Evolutionary conservation across 495 filamentous ascomycete genomes (phyloP), one percentile per base, ranked within the genome.

Genomic region (Xylaria venustula): DNA sequence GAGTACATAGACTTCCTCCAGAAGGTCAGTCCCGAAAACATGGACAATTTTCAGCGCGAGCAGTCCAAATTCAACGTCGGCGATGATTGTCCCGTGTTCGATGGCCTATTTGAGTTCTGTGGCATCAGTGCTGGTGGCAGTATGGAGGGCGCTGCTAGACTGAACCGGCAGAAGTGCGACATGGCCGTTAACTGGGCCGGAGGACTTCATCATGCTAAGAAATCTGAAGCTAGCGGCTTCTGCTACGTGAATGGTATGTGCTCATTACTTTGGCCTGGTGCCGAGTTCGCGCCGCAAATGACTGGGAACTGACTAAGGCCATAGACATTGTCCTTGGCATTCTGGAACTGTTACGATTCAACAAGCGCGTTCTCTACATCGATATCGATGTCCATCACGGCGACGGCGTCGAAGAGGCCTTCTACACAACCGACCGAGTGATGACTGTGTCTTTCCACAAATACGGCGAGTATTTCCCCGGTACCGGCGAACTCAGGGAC

Each of bases 391-490:
- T 98, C 17, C 94, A 98, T 74, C 94, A 98, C 67, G 94, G 94
- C 41, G 94, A 98, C 71, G 94, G 94, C 61, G 94, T 98, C 22
- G 94, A 98, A 73, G 93, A 98, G 69, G 94, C 94, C 7, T 98
- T 98, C 67, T 96, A 95, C 70, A 94, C 92, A 19, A 98, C 94
- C 15, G 93, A 98, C 76, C 87, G 94, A 66, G 94, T 98, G 69
- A 97, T 98, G 93, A 98, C 95, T 0, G 88, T 92, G 40, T 96
- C 92, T 15, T 98, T 98, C 75, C 94, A 98, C 79, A 98, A 98
- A 67, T 98, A 97, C 75, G 94, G 95, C 73, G 94, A 98, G 69
- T 98, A 97, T 73, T 98, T 98, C 74, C 94, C 94, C 6, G 95
- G 95, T 56, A 98, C 94, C 2, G 94, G 94, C 65, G 93, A 97